phyloP scores from a whole-genome alignment of 2,329 filamentous ascomycete genomes.

The Aotearoamyces nothofagi region DNA sequence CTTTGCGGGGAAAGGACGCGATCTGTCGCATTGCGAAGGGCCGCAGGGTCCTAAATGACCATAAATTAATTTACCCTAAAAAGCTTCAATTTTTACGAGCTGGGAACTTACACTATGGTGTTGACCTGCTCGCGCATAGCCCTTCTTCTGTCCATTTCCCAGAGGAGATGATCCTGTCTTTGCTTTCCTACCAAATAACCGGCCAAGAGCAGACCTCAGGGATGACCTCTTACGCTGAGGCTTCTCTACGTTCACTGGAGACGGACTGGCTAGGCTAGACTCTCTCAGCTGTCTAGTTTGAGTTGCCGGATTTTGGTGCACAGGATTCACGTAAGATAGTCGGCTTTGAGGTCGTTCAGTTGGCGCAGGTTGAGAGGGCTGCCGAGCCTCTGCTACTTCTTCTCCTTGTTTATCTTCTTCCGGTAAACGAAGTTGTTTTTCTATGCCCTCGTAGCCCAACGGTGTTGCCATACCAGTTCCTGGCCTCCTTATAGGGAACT shows the following conservation, averaged over 20 bases:
- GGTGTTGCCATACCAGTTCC: constrained; percentile 22
- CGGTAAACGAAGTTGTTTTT: constrained; percentile 9
- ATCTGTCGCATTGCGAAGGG: constrained; percentile 20
- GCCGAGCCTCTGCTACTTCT: too few species aligned
- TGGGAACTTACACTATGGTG: constrained; percentile 35
- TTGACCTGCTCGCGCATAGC: constrained; percentile 15
- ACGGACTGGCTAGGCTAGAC: constrained; percentile 31
- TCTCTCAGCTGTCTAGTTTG: constrained; percentile 25
- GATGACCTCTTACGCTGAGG: constrained; percentile 42
- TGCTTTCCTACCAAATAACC: constrained; percentile 42
- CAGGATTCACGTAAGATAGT: too few species aligned
- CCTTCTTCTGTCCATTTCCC: constrained; percentile 4
- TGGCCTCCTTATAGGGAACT: constrained; percentile 34
- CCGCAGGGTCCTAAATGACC: constrained; percentile 23
- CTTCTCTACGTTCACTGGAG: constrained; percentile 18
- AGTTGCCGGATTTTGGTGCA: too few species aligned
- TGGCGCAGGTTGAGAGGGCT: too few species aligned
- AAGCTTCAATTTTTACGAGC: too few species aligned
- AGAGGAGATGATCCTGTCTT: constrained; percentile 21
- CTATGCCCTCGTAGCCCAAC: constrained; percentile 12
- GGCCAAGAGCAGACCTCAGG: constrained; percentile 37
- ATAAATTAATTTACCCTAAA: too few species aligned
- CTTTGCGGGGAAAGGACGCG: constrained; percentile 29
- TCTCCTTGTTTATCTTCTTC: neutral
- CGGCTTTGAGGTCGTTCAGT: too few species aligned